phyloP scores from a whole-genome alignment of 1,284 basidiomycete genomes.

The Leucocoprinus gongylophorus region DNA sequence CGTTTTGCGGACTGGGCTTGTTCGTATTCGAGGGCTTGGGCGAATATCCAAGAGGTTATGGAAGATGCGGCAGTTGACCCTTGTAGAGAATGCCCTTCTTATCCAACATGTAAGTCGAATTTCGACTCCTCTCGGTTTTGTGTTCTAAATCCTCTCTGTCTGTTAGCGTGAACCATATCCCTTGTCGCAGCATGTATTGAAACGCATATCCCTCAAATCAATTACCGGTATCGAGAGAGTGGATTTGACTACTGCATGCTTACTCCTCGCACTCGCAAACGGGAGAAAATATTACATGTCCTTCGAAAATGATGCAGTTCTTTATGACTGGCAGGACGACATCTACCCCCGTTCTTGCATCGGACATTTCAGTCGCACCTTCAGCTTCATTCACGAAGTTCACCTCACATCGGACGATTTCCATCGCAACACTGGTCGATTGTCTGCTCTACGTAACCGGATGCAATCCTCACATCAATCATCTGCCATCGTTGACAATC shows the following conservation, averaged over 20 bases:
- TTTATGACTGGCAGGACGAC: constrained; percentile 39
- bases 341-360: constrained; percentile 33
- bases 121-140: not conserved
- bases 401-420: constrained; percentile 28
- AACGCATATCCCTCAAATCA: constrained; percentile 25
- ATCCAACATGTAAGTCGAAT: constrained; percentile 8
- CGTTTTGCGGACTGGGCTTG: constrained; percentile 1
- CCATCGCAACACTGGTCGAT: not conserved
- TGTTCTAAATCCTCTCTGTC: not conserved
- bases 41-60: constrained; percentile 9
- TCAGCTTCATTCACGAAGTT: constrained; percentile 32
- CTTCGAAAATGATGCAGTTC: constrained; percentile 31
- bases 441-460: constrained; percentile 9
- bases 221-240: constrained; percentile 30
- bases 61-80: constrained; percentile 7
- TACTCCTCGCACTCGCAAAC: constrained; percentile 23
- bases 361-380: constrained; percentile 27
- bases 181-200: constrained; percentile 8
- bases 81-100: constrained; percentile 12
- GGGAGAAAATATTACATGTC: constrained; percentile 29
- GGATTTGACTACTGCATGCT: constrained; percentile 26
- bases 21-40: constrained; percentile 7
- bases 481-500: constrained; percentile 2
- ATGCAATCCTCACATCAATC: constrained; percentile 11
- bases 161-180: not conserved